Evolutionary conservation across 2,329 filamentous ascomycete genomes (phyloP), one percentile per base, ranked within the genome.

Genomic region (Amauroascus niger): DNA sequence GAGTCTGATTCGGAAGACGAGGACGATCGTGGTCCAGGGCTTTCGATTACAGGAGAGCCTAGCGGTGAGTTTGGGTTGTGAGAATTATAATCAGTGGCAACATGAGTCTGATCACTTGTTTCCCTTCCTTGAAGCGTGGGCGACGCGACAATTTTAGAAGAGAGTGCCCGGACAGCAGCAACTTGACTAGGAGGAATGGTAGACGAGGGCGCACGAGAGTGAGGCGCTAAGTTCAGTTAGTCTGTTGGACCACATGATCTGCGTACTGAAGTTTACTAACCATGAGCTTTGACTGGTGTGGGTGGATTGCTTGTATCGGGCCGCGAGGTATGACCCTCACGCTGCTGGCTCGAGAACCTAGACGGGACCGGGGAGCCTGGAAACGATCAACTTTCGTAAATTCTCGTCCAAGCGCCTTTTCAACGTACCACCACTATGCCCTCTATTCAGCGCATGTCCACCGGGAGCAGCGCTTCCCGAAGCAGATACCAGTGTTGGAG

Each of bases 401-500:
- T 11, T 18, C 57, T 47, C 14, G 22, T 39, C 49, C 45, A 33
- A 16, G 4, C 1, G 24, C n/a, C n/a, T n/a, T n/a, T n/a, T n/a
- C n/a, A n/a, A 40, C 60, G 33, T 61, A 71, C 69, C 68, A 40
- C 61, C 60, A 55, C 65, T 66, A 1, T 62, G 62, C 13, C 57
- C 61, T 52, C 66, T 60, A 47, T 62, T 70, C 59, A 67, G 63
- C 3, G 65, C 54, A 37, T 71, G 66, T 20, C 63, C 67, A 8
- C 65, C 68, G 3, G 71, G 59, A 24, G 70, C 69, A 22, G 62
- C 59, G 50, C 72, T 75, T 8, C 67, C 72, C 9, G 72, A 69
- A 5, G 68, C 63, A 7, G 74, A 75, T 7, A 67, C 69, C 2
- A 70, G 69, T 8, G 61, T 67, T 6, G 73, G 72, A n/a, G 71